Conservation (phyloP, 1,284 basidiomycete species). For the Moesziomyces globuligerus region DNA sequence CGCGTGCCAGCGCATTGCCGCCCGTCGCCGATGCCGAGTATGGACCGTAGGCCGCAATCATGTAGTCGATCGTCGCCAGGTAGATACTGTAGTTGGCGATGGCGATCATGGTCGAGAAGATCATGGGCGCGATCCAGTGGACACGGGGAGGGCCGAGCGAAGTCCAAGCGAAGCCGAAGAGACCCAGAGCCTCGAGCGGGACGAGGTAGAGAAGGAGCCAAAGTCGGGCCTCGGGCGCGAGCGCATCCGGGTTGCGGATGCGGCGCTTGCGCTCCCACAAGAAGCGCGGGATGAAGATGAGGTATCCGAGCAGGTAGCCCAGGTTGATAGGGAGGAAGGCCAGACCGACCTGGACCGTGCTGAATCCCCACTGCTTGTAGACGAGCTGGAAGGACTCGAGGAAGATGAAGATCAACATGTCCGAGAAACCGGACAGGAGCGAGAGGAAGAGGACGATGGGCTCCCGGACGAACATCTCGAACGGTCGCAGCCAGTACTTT, state of each 20-base stretch:
- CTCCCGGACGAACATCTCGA: slow-evolving; percentile 67
- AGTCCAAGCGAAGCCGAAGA: slow-evolving; percentile 70
- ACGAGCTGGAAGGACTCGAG: slow-evolving; percentile 68
- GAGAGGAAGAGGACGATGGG: slow-evolving; percentile 69
- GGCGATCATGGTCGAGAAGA: slow-evolving; percentile 68
- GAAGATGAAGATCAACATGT: slow-evolving; percentile 69
- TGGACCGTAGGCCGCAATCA: slow-evolving; percentile 68
- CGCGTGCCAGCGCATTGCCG: slow-evolving; percentile 64
- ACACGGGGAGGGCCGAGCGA: slow-evolving; percentile 66
- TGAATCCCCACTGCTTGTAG: slow-evolving; percentile 69
- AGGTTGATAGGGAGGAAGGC: slow-evolving; percentile 68
- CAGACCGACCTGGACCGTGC: slow-evolving; percentile 63
- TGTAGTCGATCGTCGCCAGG: slow-evolving; percentile 68
- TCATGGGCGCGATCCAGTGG: slow-evolving; percentile 69
- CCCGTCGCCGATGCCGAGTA: slow-evolving; percentile 69
- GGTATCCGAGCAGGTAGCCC: slow-evolving; percentile 68
- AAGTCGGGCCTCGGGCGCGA: slow-evolving; percentile 67
- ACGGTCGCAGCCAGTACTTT: slow-evolving; percentile 67
- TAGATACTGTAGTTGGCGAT: slow-evolving; percentile 67
- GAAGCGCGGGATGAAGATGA: slow-evolving; percentile 67
- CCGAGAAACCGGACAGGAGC: slow-evolving; percentile 69
- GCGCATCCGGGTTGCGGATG: slow-evolving; percentile 52
- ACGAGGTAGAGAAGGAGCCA: slow-evolving; percentile 67
- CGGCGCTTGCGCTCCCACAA: slow-evolving; percentile 57
- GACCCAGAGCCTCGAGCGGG: slow-evolving; percentile 68